Base-by-base conservation (phyloP, 495 filamentous ascomycete genomes). In the Trichoderma parareesei region DNA sequence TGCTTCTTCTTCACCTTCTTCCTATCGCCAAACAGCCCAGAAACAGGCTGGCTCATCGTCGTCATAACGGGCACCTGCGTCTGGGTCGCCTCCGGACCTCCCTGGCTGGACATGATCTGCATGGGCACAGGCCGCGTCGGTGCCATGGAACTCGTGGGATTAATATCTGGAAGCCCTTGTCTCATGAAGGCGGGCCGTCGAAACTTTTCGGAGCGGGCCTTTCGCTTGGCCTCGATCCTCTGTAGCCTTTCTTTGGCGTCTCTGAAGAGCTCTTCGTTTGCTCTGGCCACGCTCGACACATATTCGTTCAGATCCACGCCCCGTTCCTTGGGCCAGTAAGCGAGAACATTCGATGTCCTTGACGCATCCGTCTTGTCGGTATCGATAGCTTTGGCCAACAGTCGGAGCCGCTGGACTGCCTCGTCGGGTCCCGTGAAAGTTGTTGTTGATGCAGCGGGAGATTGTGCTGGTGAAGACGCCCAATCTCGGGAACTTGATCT, bases 21-120 rank as follows among this genome's bases (percentile, higher is more conserved):
- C 63, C 72, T 67, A 57, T 69, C 72, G 46, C 74, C 77, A 68
- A 78, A 78, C 1, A 63, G 8, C 1, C 77, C 77, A 44, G 70
- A n/a, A 37, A 71, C 67, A 38, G 76, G 77, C 66, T 79, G 77
- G n/a, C 74, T 77, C 77, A 77, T 78, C 7, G 69, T 71, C 68
- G 27, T 27, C 27, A 27, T 27, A 2, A 18, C 69, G 67, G 62
- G 65, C 61, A 18, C 13, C 55, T 69, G 70, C 40, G 65, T 65
- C 48, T 70, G 69, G 18, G 68, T 71, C 55, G 43, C 65, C 14
- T 37, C 16, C 0, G 27, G 61, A 11, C 42, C 35, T 20, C 68
- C 64, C 35, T 74, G 71, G 53, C 68, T 74, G 18, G 13, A 35
- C 53, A 68, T 68, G 41, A 55, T 72, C 61, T 65, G 67, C 62